A percentile compares a stretch with the other conserved stretches of the same genome.
phyloP scores from a whole-genome alignment of 2,329 filamentous ascomycete species.

The Fusarium setosum region DNA sequence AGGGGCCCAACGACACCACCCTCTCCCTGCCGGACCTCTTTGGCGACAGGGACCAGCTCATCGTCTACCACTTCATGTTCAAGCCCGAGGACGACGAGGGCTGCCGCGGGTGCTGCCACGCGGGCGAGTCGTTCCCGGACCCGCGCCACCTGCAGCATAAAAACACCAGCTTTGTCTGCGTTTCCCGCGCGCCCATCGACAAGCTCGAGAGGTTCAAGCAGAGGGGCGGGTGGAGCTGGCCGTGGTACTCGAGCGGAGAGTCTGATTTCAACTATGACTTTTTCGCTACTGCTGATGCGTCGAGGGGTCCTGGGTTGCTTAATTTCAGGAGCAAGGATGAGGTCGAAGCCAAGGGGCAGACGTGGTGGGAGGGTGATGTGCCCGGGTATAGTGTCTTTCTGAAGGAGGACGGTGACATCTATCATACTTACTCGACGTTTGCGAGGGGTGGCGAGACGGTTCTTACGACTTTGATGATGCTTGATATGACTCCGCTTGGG shows the following conservation, averaged over 20 bases:
- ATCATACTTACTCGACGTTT: conserved; percentile 53
- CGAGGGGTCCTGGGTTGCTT: conserved; percentile 38
- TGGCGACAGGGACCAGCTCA: conserved; percentile 48
- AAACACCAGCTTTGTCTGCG: conserved; percentile 51
- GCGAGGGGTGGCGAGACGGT: conserved; percentile 47
- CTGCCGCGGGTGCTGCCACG: conserved; percentile 53
- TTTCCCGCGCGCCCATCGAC: conserved; percentile 52
- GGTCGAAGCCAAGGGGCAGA: conserved; percentile 41
- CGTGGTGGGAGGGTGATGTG: conserved; percentile 46
- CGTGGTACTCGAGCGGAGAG: conserved; percentile 52
- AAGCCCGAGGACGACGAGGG: conserved; percentile 46
- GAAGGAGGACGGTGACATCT: conserved; percentile 46
- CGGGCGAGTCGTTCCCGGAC: conserved; percentile 52
- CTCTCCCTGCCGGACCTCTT: conserved; percentile 48
- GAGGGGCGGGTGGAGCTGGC: conserved; percentile 54
- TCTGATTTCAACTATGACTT: conserved; percentile 56
- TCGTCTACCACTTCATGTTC: conserved; percentile 62
- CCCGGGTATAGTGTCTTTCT: conserved; percentile 53
- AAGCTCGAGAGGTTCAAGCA: conserved; percentile 51
- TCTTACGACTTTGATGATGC: conserved; percentile 44
- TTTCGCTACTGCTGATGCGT: conserved; percentile 48
- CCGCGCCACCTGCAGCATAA: conserved; percentile 51
- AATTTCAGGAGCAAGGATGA: conserved; percentile 44
- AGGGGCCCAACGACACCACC: conserved; percentile 40
- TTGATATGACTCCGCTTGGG: conserved; percentile 50